Conservation (phyloP, 1,284 basidiomycete species). For the Volvariella volvacea region DNA sequence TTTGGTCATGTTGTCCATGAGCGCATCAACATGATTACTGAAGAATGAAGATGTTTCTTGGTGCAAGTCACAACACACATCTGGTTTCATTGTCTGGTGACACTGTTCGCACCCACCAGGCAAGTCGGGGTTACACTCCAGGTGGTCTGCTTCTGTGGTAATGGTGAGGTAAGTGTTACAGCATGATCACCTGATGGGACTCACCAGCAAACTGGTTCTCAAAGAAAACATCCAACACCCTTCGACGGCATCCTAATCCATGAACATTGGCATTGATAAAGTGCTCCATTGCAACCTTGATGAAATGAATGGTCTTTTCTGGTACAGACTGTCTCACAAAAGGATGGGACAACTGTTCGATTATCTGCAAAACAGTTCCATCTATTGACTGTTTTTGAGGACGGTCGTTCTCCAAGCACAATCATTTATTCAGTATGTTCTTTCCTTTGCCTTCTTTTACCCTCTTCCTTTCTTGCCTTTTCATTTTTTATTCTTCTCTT, state of each 20-base stretch:
- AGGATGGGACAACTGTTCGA: no score
- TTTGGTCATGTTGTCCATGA: no score
- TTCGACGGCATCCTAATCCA: constrained; percentile 5
- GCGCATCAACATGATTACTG: background rate
- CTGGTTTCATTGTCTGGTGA: background rate
- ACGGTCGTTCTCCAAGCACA: background rate
- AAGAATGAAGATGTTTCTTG: background rate
- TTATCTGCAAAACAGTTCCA: constrained; percentile 14
- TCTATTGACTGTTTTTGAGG: constrained; percentile 6
- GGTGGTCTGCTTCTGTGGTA: background rate
- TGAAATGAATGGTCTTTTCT: background rate
- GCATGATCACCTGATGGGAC: background rate
- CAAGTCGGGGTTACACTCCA: background rate
- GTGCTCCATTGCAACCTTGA: constrained; percentile 5
- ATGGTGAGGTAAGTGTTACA: background rate
- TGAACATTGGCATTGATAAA: constrained; percentile 8
- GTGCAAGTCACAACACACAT: background rate
- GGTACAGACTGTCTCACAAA: background rate
- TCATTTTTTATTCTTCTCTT: constrained; percentile 7
- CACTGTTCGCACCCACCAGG: background rate
- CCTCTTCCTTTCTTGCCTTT: background rate
- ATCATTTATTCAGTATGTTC: constrained; percentile 1
- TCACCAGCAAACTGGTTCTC: background rate
- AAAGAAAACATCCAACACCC: background rate
- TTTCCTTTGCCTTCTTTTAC: background rate